Conservation (phyloP, 139 green algal species). For the Marvania coccoides region DNA sequence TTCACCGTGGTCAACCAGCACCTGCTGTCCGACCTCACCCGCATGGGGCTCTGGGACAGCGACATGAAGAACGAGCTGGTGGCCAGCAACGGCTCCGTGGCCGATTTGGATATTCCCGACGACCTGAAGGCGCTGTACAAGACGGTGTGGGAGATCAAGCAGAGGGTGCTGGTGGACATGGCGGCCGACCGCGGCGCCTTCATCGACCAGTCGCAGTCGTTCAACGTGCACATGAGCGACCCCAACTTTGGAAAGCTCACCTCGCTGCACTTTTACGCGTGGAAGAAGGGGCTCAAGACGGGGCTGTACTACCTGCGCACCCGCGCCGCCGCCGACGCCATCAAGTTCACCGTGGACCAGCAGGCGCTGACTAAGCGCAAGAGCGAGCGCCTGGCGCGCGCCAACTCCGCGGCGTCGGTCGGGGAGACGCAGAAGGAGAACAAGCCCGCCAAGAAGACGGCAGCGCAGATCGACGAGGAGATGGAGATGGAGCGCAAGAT, state of each 20-base stretch:
- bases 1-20: slow-evolving; percentile 98
- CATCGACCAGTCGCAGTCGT: slow-evolving; percentile 97
- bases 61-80: slow-evolving; percentile 96
- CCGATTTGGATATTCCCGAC: slow-evolving; percentile 74
- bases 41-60: slow-evolving; percentile 80
- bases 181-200: slow-evolving; percentile 93
- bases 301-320: slow-evolving; percentile 99
- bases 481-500: slow-evolving; percentile 57
- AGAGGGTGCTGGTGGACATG: slow-evolving; percentile 95
- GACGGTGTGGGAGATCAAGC: slow-evolving; percentile 99
- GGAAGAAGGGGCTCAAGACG: slow-evolving; percentile 79
- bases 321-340: slow-evolving; percentile 87
- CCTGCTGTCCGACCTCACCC: slow-evolving; percentile 88
- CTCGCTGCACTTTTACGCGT: slow-evolving; percentile 96
- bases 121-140: slow-evolving; percentile 95
- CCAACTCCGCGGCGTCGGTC: neutral
- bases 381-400: slow-evolving; percentile 18
- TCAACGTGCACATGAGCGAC: slow-evolving; percentile 98
- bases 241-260: slow-evolving; percentile 99
- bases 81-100: slow-evolving; percentile 68
- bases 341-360: slow-evolving; percentile 99
- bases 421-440: slow-evolving; percentile 60
- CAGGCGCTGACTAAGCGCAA: slow-evolving; percentile 30
- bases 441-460: slow-evolving; percentile 47
- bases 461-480: slow-evolving; percentile 18